Evolutionary conservation across 257 asterid species (phyloP).

Genomic region (Marsdenia floribunda): DNA sequence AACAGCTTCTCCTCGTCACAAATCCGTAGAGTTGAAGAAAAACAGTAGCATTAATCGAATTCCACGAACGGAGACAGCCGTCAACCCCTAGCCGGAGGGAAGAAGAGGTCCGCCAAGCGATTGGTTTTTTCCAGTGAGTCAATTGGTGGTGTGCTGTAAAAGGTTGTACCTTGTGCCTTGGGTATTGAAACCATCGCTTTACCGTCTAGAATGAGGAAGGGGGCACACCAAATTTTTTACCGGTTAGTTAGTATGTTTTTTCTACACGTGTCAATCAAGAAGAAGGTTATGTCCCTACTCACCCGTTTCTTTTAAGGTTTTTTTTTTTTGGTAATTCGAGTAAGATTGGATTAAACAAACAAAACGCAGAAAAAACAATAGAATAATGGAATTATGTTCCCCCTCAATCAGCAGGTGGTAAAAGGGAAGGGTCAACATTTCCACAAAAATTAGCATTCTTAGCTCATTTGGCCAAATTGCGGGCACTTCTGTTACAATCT

Average conservation of each 20-base stretch:
- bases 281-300: neutral
- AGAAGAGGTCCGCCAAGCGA: constrained; percentile 10
- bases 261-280: constrained; percentile 1
- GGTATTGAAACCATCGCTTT: neutral
- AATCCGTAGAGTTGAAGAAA: neutral
- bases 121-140: constrained; percentile 7
- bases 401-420: no score
- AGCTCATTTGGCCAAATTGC: no score
- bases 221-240: neutral
- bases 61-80: constrained; percentile 1
- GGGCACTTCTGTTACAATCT: no score
- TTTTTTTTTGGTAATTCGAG: no score
- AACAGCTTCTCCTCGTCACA: neutral
- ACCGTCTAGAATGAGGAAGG: neutral
- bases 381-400: no score
- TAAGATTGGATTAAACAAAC: no score
- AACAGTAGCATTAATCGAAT: constrained; percentile 1
- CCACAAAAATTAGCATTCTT: no score
- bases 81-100: constrained; percentile 4
- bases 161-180: constrained; percentile 31
- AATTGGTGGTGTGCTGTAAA: constrained; percentile 15
- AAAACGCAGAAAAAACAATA: no score
- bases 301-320: no score
- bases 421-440: no score
- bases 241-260: neutral